Evolutionary conservation across 2,329 filamentous ascomycete species (phyloP).

Genomic region (Passalora sequoiae): DNA sequence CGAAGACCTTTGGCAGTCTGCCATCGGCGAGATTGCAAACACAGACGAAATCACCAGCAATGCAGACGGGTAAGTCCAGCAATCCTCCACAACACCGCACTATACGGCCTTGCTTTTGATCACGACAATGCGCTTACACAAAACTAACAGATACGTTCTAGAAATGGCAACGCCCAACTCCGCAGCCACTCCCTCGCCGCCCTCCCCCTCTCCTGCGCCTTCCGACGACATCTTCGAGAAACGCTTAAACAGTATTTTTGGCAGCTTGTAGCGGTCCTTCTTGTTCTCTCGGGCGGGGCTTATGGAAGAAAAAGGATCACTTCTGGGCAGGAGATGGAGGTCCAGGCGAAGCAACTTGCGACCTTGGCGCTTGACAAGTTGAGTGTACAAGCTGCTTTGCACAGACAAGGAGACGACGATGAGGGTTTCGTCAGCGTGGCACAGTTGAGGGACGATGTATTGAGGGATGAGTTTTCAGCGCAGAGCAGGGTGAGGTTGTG

Average conservation of each 20-base stretch:
- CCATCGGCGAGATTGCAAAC: conserved; percentile 64
- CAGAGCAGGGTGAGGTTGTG: conserved; percentile 74
- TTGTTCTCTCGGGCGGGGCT: conserved; percentile 44
- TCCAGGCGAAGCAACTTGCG: conserved; percentile 76
- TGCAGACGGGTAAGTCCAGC: conserved; percentile 53
- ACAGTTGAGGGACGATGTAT: conserved; percentile 84
- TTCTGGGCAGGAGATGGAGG: conserved; percentile 59
- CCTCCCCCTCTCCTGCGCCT: conserved; percentile 76
- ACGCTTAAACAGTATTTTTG: conserved; percentile 82
- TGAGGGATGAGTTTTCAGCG: conserved; percentile 74
- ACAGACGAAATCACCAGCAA: conserved; percentile 57
- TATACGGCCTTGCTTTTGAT: conserved; percentile 3
- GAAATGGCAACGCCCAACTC: conserved; percentile 56
- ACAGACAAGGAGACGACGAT: conserved; percentile 58
- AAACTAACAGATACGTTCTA: conserved; percentile 78
- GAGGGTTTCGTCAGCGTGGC: conserved; percentile 82
- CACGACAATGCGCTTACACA: conserved; percentile 18
- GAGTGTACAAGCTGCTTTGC: conserved; percentile 75
- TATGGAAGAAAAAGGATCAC: conserved; percentile 63
- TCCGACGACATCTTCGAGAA: conserved; percentile 72
- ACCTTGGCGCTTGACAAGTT: conserved; percentile 78
- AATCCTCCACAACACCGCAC: conserved; percentile 4
- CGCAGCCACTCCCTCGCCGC: conserved; percentile 84
- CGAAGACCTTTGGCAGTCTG: conserved; percentile 75
- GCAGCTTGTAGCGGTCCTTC: conserved; percentile 65